Evolutionary conservation across 768 basidiomycete species (phyloP), one percentile per base, ranked within the genome.

Genomic region (Rhodotorula paludigena): DNA sequence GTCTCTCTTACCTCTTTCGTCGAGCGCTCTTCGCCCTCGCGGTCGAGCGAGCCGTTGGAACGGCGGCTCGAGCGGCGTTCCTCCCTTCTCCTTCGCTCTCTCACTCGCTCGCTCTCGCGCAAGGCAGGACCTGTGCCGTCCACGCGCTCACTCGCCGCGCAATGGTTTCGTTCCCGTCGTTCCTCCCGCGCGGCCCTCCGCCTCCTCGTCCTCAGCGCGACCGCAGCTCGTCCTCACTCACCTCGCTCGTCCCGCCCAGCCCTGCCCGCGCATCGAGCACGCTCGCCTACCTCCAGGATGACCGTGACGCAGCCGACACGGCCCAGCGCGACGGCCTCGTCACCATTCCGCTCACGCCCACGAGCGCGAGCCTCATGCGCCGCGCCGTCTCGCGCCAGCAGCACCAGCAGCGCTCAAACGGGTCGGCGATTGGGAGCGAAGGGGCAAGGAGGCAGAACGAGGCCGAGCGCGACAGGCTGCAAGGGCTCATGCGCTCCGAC

Each of bases 381-480:
- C 47, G 47, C 47, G 47, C 47, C 7, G 28, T 28, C 14, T 15
- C 44, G 30, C 71, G 18, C 21, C 15, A 35, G 21, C 25, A 11
- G 23, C 5, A 38, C 14, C 4, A 42, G 52, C 35, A 12, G 33
- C 5, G 30, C 25, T 3, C 32, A 44, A 12, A 20, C 44, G 41
- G 44, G 32, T 11, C 15, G 4, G 3, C 8, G 30, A 45, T 30
- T 32, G n/a, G n/a, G 25, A 10, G 1, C n/a, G 36, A 11, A 28
- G 11, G n/a, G n/a, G n/a, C 28, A 20, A 44, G 15, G 74, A 35
- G 78, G 76, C 38, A 80, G 73, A 94, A 94, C 80, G 90, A 87
- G 81, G 84, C 88, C 0, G 93, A 96, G 81, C 84, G 89, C 69
- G 79, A 81, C 69, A 82, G 92, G 57, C 80, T 94, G 28, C 93